Conservation (phyloP, 305 asterid species). For the Fraxinus ornus region DNA sequence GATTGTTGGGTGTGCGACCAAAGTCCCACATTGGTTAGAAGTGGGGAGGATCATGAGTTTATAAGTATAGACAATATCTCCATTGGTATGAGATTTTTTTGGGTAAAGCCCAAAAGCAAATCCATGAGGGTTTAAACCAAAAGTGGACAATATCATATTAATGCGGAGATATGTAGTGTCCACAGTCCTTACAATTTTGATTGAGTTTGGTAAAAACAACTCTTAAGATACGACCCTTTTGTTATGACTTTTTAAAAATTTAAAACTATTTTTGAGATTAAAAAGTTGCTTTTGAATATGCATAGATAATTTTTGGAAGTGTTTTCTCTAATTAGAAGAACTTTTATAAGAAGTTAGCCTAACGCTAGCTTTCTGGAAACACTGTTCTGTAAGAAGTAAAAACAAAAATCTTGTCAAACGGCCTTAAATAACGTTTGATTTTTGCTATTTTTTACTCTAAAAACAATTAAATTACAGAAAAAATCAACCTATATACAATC, state of each 20-base stretch:
- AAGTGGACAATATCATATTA: no score
- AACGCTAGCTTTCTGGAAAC: no score
- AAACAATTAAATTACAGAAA: not conserved
- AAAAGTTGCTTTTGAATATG: not conserved
- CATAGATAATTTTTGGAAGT: not conserved
- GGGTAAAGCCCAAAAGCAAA: no score
- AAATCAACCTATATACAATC: not conserved
- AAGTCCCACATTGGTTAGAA: no score
- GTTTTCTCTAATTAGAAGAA: not conserved
- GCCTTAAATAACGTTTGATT: not conserved
- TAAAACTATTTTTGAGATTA: not conserved
- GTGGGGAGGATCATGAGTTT: no score
- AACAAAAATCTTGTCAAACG: no score
- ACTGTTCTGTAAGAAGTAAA: not conserved
- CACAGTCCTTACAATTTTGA: not conserved
- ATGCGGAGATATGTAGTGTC: no score
- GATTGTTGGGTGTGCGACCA: no score
- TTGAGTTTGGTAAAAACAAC: not conserved
- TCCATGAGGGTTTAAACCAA: no score
- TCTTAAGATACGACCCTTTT: no score
- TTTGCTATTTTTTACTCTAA: not conserved
- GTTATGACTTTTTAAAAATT: not conserved
- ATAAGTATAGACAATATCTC: no score
- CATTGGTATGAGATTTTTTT: no score
- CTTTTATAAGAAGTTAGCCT: not conserved